Base-by-base conservation (phyloP, 345 rosid species). In the Ceriops decandra region DNA sequence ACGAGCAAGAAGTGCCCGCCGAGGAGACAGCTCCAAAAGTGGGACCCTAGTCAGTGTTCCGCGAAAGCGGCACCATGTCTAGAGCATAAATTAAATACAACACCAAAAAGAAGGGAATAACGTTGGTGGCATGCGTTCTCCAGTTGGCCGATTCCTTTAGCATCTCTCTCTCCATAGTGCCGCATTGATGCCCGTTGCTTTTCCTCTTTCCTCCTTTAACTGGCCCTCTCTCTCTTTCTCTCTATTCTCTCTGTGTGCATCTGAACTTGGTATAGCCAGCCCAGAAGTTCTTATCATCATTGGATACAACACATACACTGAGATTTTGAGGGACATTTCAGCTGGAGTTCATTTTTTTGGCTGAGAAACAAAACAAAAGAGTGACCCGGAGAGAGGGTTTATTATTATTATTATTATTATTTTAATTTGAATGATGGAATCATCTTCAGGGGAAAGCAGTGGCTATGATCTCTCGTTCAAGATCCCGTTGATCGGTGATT, bases 401-500 rank as follows among this genome's bases (percentile, higher is more conserved):
- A 33, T 33, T 27, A 24, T 42, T 33, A 0, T 32, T 32, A 32
- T 33, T 33, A 7, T 27, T n/a, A n/a, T n/a, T n/a, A n/a, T n/a
- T 46, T 31, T 6, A 6, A 8, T 54, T 74, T 71, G 26, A 68
- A 63, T 27, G 75, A 93, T 93, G 98, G 97, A 96, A 75, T 86
- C 89, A 19, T 84, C 98, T 62, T 86, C 95, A 6, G 92, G 92
- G 30, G 93, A 86, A 52, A 77, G 81, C 68, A 80, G 86, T 68
- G 83, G 86, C 64, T 82, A 81, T 64, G 97, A 93, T 85, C 89
- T 89, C 60, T 93, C 98, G 1, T 93, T 93, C 85, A 93, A 91
- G 91, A 86, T 93, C 90, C 72, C 88, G 89, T 84, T 93, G 86
- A 88, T 93, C 68, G 98, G 98, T 16, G 98, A 91, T 78, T 89